Base-by-base conservation (phyloP, 768 basidiomycete genomes). In the Pholiota molesta region DNA sequence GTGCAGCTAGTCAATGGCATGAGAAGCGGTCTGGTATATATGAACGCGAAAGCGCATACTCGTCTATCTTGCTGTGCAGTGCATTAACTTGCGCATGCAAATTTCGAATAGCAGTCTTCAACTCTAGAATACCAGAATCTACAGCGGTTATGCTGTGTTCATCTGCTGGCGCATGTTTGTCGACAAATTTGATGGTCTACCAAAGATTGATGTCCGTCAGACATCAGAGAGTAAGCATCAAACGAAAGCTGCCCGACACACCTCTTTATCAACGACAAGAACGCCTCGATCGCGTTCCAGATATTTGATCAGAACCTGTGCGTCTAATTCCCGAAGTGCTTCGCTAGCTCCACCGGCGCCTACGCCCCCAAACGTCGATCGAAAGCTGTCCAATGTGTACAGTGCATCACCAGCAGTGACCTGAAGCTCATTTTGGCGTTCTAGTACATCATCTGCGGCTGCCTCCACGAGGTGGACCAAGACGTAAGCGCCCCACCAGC, bases 181-280 rank as follows among this genome's bases (percentile, higher is more conserved):
- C 78, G 1, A 90, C 68, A 65, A 97, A 91, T 73, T 97, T 97
- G 71, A 97, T 86, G n/a, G 90, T 79, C 93, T 95, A 29, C 7
- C n/a, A 9, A 7, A 14, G 23, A 26, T 21, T 21, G 9, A 19
- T 21, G 7, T 14, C 23, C 23, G 47, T 26, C 56, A 39, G 42
- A 23, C 44, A 26, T 47, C 51, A 44, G 35, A 37, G 10, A 37
- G 14, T 13, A 16, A 62, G 40, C 37, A 35, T 51, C n/a, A 49
- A 16, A 37, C 2, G 28, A 44, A 8, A 23, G 4, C 1, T 26
- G 10, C 21, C 9, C 19, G 7, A 64, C 85, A 62, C 60, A 94
- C 94, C 65, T 89, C 87, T 62, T 84, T 82, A 53, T 92, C 86
- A 13, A 84, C 76, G 0, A 92, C 80, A 13, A 97, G 64, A 0